Base-by-base conservation (phyloP, 2,329 filamentous ascomycete species). In the Cryphonectria carpinicola region DNA sequence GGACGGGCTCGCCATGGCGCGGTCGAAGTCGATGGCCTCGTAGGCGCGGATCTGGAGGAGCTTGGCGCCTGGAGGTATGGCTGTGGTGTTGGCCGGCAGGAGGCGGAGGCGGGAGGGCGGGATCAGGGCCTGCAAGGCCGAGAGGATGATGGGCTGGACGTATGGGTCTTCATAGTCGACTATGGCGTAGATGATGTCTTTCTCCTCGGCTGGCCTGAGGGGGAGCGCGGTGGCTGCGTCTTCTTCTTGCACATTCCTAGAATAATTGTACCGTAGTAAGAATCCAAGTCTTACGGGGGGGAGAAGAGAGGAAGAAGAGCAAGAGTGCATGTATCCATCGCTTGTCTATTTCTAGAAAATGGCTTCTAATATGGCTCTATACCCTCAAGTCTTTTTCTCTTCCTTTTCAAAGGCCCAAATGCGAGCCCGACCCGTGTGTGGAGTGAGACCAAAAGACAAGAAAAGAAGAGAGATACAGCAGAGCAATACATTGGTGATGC, bases 111-210 rank as follows among this genome's bases (percentile, higher is more conserved):
- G 80, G 4, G 81, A 81, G 25, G 82, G 73, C 0, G 91, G 88
- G 8, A 96, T 84, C 35, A 88, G 82, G 4, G 86, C 83, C 65
- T 88, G 78, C 32, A 98, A 83, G n/a, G 94, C 93, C 28, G 87
- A 83, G 63, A 94, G 80, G 71, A 98, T 91, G 54, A 98, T 87
- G 1, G 93, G 93, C 77, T 98, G 93, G 11, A 98, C 93, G 78
- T 98, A 99, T 61, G 86, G 79, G 78, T 98, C 94, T 76, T 94
- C 93, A 80, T 97, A 98, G 77, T 94, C 87, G 76, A 98, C 84
- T 66, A 95, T 80, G 66, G 93, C 93, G 81, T 93, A 90, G 74
- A 94, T 80, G 56, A 82, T 80, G 69, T 82, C 76, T 71, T 76
- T 49, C 67, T 70, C 65, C 69, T 65, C 69, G 65, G 49, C 64